Evolutionary conservation across 2,329 filamentous ascomycete genomes (phyloP), one percentile per base, ranked within the genome.

Genomic region (Ophiostoma piceae): DNA sequence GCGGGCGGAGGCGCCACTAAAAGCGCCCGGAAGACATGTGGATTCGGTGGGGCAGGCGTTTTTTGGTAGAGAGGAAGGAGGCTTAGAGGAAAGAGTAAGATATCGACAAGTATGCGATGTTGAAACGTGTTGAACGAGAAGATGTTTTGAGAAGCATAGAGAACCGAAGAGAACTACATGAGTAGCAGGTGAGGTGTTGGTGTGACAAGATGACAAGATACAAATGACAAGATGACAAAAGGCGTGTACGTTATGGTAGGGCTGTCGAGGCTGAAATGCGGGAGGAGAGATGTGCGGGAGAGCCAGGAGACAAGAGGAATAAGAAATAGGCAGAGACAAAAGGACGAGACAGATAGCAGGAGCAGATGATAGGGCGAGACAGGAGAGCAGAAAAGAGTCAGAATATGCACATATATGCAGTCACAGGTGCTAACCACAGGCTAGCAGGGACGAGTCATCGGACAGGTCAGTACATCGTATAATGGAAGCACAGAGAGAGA

Each of bases 371-470:
- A 51, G 12, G 43, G 16, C 6, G 16, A 19, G 16, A n/a, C 47
- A 22, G 5, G 19, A 51, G 47, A 51, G 26, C 6, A 57, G 51
- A 11, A n/a, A 57, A 57, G 51, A 57, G 51, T 57, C 51, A 57
- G 51, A 57, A 3, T 57, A 57, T 57, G 51, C 51, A 57, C 51
- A 14, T 2, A 57, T 29, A 57, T 57, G 51, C 51, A 57, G 51
- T 57, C 51, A 57, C 22, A 57, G 51, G 51, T 57, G 8, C 51
- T 57, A 57, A 57, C 11, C 26, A 57, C 22, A 57, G 51, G 51
- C 51, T 57, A 57, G 51, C 51, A 57, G 51, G 12, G n/a, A 57
- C 51, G 51, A 57, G 51, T 57, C 51, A 57, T 57, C 51, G 51
- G 51, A 57, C 51, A n/a, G 43, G 43, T 8, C 43, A n/a, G 43